phyloP scores from a whole-genome alignment of 495 filamentous ascomycete species.

The Alectoria sarmentosa region DNA sequence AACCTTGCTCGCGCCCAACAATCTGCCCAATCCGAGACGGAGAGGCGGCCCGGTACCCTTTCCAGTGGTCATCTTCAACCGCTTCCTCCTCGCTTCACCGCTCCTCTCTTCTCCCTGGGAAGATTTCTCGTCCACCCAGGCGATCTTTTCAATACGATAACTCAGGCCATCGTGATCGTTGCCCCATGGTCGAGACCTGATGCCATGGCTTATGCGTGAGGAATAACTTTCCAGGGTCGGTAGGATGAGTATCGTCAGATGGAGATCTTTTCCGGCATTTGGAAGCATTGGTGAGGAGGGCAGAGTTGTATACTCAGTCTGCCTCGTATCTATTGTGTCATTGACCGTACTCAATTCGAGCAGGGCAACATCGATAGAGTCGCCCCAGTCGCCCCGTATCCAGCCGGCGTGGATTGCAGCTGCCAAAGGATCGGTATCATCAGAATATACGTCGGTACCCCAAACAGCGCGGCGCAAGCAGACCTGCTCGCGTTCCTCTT shows the following conservation, averaged over 20 bases:
- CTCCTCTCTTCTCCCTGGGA: constrained; percentile 59
- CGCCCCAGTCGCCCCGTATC: constrained; percentile 80
- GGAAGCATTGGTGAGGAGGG: constrained; percentile 37
- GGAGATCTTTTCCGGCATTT: constrained; percentile 59
- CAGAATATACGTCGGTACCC: constrained; percentile 92
- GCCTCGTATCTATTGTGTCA: background rate
- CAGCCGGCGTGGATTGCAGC: constrained; percentile 91
- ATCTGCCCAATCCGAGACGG: constrained; percentile 8
- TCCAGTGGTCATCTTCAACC: constrained; percentile 34
- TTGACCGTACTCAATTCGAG: constrained; percentile 47
- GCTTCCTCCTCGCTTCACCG: constrained; percentile 54
- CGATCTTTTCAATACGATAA: constrained; percentile 69
- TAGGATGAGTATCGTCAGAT: constrained; percentile 77
- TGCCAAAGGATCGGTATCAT: constrained; percentile 89
- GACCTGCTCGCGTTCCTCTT: constrained; percentile 68
- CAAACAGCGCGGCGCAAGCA: constrained; percentile 70
- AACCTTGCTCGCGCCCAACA: constrained; percentile 6
- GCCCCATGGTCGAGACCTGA: constrained; percentile 70
- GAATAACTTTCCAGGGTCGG: constrained; percentile 71
- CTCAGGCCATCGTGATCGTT: constrained; percentile 75
- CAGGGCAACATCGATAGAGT: constrained; percentile 62
- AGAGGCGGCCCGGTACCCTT: background rate
- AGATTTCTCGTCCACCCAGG: constrained; percentile 70
- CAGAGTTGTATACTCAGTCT: constrained; percentile 15
- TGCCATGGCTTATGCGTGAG: constrained; percentile 63